Base-by-base conservation (phyloP, 257 asterid genomes). In the Penstemon newberryi region DNA sequence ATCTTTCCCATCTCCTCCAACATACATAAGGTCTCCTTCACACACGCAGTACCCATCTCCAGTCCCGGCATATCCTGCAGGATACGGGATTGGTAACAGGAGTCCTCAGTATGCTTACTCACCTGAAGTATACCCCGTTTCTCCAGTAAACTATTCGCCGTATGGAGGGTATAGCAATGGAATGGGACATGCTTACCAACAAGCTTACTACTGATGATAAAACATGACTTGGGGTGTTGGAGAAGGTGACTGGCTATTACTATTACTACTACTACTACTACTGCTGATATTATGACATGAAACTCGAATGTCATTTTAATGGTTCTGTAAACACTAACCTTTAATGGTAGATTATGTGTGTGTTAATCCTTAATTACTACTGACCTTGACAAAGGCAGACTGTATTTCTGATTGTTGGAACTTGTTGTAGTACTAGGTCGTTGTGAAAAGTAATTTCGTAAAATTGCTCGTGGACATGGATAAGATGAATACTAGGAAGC, bases 301-400 rank as follows among this genome's bases (percentile, higher is more conserved):
- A 71, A 74, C 71, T 83, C 57, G 67, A 81, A 81, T 81, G 81
- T 83, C 86, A 75, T 80, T 81, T 77, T 63, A 82, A 82, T 86
- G 91, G 83, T 84, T 25, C 83, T 88, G 99, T 88, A 85, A 88
- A 88, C 94, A 87, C 97, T 93, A 85, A 86, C 89, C 88, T 86
- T 89, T 85, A 82, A 88, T 84, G 93, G 95, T 90, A 84, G 90
- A 84, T 73, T 73, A 77, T 80, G 68, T 86, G 65, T 73, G 99
- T 90, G 95, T 94, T 84, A 80, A 87, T 84, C 89, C 83, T 87
- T 85, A 77, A 79, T 86, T 65, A 77, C 75, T 62, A 76, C 87
- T 81, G 90, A 85, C 90, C 84, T 83, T 85, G 83, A 81, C 83
- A 80, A 77, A 81, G 82, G 88, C 90, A 85, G 92, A 69, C 63